Conservation (phyloP, 2,329 filamentous ascomycete species). For the Huntiella decipiens region DNA sequence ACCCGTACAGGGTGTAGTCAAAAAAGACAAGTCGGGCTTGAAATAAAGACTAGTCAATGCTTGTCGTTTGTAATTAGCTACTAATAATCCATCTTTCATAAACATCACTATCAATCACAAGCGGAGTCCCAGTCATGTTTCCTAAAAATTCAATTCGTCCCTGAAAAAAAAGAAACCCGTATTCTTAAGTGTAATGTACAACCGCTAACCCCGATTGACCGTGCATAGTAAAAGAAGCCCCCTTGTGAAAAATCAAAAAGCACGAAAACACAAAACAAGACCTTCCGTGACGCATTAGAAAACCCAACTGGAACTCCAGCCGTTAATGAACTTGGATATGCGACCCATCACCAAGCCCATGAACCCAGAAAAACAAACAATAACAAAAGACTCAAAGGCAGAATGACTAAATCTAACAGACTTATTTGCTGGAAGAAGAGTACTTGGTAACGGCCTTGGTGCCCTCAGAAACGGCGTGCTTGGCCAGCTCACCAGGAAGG, state of each 20-base stretch:
- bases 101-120: too few species aligned
- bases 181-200: conserved; percentile 52
- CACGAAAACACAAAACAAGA: conserved; percentile 25
- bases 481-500: conserved; percentile 93
- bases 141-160: conserved; percentile 43
- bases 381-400: conserved; percentile 30
- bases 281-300: conserved; percentile 62
- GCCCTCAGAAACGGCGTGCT: conserved; percentile 98
- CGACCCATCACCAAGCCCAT: conserved; percentile 34
- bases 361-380: conserved; percentile 38
- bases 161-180: conserved; percentile 27
- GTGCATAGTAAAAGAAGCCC: conserved; percentile 35
- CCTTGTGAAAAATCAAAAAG: conserved; percentile 31
- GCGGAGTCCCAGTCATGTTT: conserved; percentile 10
- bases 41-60: conserved; percentile 24
- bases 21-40: conserved; percentile 67
- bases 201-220: conserved; percentile 51
- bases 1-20: conserved; percentile 73
- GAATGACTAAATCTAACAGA: conserved; percentile 8
- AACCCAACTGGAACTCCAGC: conserved; percentile 27
- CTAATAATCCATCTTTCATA: not conserved
- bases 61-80: conserved; percentile 1
- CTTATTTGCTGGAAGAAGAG: conserved; percentile 97
- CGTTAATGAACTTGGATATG: conserved; percentile 15
- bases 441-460: conserved; percentile 99